These are phyloP conservation scores for Ottelia alismoides DNA, from an alignment of 106 monocot species.

Conservation along the genomic window DNA sequence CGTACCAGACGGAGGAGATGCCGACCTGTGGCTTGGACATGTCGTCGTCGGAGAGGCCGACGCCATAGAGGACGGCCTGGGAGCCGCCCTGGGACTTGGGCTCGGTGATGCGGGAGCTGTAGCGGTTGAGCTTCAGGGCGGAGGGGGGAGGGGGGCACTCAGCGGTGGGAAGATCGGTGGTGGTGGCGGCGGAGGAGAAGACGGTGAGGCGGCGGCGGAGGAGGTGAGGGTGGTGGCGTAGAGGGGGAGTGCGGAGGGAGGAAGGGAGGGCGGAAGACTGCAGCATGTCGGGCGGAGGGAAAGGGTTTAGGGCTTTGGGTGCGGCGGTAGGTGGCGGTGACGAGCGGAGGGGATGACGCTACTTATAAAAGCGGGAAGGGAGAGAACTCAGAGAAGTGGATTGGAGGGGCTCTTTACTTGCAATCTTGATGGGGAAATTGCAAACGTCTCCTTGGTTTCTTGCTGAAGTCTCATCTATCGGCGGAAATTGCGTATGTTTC, in stretches of 20 bases:
- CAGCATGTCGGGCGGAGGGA: too few relatives aligned
- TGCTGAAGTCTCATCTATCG: too few relatives aligned
- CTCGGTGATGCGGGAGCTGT: conserved; percentile 89
- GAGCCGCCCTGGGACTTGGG: conserved; percentile 93
- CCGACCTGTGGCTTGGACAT: conserved; percentile 86
- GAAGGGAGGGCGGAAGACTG: too few relatives aligned
- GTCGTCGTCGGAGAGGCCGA: conserved; percentile 79
- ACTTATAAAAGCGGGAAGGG: too few relatives aligned
- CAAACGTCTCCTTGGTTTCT: too few relatives aligned
- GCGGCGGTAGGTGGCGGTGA: too few relatives aligned
- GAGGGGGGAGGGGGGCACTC: conserved; percentile 20
- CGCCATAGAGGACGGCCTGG: conserved; percentile 94
- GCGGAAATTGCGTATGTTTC: too few relatives aligned
- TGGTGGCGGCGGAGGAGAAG: conserved; percentile 4
- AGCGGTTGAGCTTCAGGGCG: conserved; percentile 49
- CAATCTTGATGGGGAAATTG: too few relatives aligned
- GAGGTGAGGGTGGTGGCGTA: not conserved
- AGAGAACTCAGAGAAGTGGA: too few relatives aligned
- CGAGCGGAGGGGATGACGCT: too few relatives aligned
- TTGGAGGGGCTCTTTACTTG: too few relatives aligned
- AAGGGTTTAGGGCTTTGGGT: too few relatives aligned
- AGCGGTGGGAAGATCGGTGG: conserved; percentile 12
- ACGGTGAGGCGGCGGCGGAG: conserved; percentile 1
- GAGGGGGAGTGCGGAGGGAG: not conserved
- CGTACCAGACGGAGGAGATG: conserved; percentile 96